Conservation (phyloP, 768 basidiomycete genomes). For the Rhizopogon roseolus region DNA sequence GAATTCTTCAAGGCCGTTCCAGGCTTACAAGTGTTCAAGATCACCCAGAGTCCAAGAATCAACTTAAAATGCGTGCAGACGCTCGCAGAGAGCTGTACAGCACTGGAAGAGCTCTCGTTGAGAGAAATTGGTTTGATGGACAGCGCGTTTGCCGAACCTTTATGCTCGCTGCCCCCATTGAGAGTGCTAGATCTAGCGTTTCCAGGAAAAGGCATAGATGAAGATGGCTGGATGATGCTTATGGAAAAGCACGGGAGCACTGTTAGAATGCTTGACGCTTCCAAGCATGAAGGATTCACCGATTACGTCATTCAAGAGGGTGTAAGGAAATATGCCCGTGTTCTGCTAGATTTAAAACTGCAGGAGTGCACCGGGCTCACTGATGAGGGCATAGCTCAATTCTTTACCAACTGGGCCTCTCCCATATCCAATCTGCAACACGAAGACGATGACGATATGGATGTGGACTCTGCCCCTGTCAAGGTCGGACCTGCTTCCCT, state of each 20-base stretch:
- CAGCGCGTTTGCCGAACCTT: constrained; percentile 55
- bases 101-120: constrained; percentile 68
- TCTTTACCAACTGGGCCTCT: constrained; percentile 57
- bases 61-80: constrained; percentile 59
- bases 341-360: constrained; percentile 51
- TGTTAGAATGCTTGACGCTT: constrained; percentile 64
- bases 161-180: constrained; percentile 38
- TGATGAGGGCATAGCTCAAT: constrained; percentile 60
- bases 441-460: constrained; percentile 16
- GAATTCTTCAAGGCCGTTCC: constrained; percentile 65
- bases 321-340: constrained; percentile 42
- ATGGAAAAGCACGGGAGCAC: constrained; percentile 48
- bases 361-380: constrained; percentile 57
- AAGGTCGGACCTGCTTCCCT: background rate
- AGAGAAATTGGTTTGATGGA: constrained; percentile 71
- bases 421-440: constrained; percentile 1
- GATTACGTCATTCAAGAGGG: constrained; percentile 60
- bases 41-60: constrained; percentile 86
- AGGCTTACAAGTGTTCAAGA: constrained; percentile 63
- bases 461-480: constrained; percentile 9
- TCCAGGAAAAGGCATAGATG: constrained; percentile 49
- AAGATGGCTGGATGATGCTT: constrained; percentile 51
- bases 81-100: constrained; percentile 47
- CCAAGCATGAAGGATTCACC: constrained; percentile 58
- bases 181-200: constrained; percentile 67